Evolutionary conservation across 2,329 filamentous ascomycete genomes (phyloP), one percentile per base, ranked within the genome.

Genomic region (Elsinoe batatas): DNA sequence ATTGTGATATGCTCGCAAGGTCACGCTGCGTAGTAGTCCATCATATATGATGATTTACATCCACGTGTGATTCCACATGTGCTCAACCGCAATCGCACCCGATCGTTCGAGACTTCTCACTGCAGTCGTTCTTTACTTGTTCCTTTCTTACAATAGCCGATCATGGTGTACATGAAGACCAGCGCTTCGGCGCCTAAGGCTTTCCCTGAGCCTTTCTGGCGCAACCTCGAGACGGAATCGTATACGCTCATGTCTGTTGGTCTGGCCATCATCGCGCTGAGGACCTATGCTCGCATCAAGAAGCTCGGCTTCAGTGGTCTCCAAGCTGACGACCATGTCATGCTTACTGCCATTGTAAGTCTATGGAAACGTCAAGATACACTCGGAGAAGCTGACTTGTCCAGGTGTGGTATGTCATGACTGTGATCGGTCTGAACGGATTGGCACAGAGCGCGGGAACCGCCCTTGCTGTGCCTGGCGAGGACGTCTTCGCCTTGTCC

Each of bases 311-410:
- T 73, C 60, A 69, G 67, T 40, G 69, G 69, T 8, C 72, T 80
- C n/a, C 76, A 79, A 60, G 62, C 74, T 32, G 80, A 83, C 60
- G 80, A 83, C 62, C 80, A 75, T 62, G 67, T 79, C 18, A 82
- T 82, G 77, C 38, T 77, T 11, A 69, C 80, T 56, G 73, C 58
- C 11, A 36, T 54, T 13, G 38, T 57, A 37, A 42, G 37, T 57
- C 13, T 40, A 18, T 5, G 5, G 26, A 11, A 17, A 1, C 18
- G 18, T 18, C 32, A 17, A 12, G 15, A 13, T 20, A 22, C 40
- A 3, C 3, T 17, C 17, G 30, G 10, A 40, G n/a, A 35, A 44
- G 36, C 35, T 57, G 37, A 53, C 53, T 7, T 76, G 6, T 67
- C 75, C 33, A 67, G 64, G 53, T 63, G 10, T 66, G 68, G 38